phyloP scores from a whole-genome alignment of 495 filamentous ascomycete species.

The Astrocystis sublimbata region DNA sequence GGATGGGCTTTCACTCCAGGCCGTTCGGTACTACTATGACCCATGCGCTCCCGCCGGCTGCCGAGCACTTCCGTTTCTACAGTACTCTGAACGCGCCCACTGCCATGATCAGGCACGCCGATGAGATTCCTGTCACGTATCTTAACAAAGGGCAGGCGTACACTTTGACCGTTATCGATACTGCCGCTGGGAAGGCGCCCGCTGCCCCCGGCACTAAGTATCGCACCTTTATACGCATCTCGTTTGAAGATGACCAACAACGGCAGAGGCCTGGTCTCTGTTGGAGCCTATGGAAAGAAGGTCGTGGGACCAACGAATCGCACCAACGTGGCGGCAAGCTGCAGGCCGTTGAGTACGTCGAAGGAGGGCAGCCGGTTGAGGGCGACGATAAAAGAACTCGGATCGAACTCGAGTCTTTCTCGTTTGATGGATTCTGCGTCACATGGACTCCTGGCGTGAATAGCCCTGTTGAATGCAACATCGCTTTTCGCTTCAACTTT shows the following conservation, averaged over 20 bases:
- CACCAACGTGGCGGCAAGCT: constrained; percentile 84
- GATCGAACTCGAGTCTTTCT: constrained; percentile 77
- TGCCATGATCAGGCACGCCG: constrained; percentile 86
- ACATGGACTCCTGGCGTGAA: constrained; percentile 74
- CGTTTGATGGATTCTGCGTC: constrained; percentile 90
- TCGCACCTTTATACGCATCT: constrained; percentile 84
- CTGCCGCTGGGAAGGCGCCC: constrained; percentile 44
- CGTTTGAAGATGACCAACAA: constrained; percentile 93
- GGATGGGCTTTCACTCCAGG: constrained; percentile 43
- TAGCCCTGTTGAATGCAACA: constrained; percentile 66
- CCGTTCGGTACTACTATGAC: constrained; percentile 46
- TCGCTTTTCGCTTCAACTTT: constrained; percentile 95
- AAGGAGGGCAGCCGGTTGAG: constrained; percentile 67
- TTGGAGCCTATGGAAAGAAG: constrained; percentile 97
- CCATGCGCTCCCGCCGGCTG: constrained; percentile 43
- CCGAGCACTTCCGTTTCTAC: constrained; percentile 82
- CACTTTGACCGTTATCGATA: constrained; percentile 76
- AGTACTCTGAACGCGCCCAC: constrained; percentile 90
- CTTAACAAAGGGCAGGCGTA: constrained; percentile 97
- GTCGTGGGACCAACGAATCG: constrained; percentile 82
- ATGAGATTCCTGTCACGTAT: constrained; percentile 93
- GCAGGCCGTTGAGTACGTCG: constrained; percentile 91
- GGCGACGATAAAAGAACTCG: constrained; percentile 71
- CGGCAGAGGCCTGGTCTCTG: constrained; percentile 75
- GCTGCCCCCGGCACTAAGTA: constrained; percentile 59